Evolutionary conservation across 805 yeast genomes (phyloP).

Genomic region (Brettanomyces naardenensis): DNA sequence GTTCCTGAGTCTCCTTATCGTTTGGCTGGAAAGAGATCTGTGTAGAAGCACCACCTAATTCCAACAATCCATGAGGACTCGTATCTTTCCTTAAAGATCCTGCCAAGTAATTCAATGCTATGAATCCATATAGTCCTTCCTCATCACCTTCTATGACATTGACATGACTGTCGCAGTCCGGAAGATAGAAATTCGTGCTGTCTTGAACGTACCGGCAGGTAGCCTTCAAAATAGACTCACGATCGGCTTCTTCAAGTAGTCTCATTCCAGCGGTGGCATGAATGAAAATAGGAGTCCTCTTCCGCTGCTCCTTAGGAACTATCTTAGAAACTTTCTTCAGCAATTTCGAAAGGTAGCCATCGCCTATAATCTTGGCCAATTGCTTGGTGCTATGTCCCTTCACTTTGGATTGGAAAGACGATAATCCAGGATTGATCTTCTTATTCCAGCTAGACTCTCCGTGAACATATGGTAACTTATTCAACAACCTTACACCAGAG

Average conservation of each 20-base stretch:
- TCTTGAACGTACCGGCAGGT: conserved; percentile 42
- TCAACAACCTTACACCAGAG: conserved; percentile 2
- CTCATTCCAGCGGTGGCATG: conserved; percentile 71
- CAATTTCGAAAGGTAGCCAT: conserved; percentile 42
- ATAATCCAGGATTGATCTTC: conserved; percentile 50
- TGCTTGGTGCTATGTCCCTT: conserved; percentile 24
- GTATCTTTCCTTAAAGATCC: conserved; percentile 34
- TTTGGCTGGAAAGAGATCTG: conserved; percentile 61
- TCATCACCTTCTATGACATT: conserved; percentile 55
- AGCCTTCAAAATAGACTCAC: conserved; percentile 32
- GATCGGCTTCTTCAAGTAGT: conserved; percentile 41
- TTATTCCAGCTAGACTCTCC: conserved; percentile 39
- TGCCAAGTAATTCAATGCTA: conserved; percentile 48
- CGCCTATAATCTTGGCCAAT: conserved; percentile 41
- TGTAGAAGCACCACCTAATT: conserved; percentile 61
- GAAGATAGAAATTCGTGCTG: conserved; percentile 45
- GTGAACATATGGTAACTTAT: conserved; percentile 14
- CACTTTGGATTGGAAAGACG: conserved; percentile 25
- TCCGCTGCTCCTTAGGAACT: conserved; percentile 53
- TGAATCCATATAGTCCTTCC: conserved; percentile 65
- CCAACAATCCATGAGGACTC: conserved; percentile 48
- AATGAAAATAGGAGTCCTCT: conserved; percentile 57
- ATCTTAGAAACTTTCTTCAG: conserved; percentile 39
- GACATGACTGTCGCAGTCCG: conserved; percentile 54
- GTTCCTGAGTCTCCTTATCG: conserved; percentile 34